Base-by-base conservation (phyloP, 768 basidiomycete species). In the Melanogaster broomeanus region DNA sequence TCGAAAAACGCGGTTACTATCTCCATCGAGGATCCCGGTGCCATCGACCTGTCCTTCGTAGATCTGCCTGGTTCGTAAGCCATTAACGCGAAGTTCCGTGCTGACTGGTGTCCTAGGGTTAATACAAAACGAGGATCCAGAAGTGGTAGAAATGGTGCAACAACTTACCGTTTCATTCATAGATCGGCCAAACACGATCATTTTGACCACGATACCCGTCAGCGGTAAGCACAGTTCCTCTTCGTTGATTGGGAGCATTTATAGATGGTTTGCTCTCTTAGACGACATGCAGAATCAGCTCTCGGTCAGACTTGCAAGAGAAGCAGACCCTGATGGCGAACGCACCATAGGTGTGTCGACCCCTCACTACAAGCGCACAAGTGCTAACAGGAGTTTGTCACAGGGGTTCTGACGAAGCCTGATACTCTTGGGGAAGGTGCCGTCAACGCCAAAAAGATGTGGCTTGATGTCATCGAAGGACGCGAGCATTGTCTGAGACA, bases 351-450 rank as follows among this genome's bases (percentile, higher is more conserved):
- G 87, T 81, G 45, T 18, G 64, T 48, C 16, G 2, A 18, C 24
- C 12, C 18, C 15, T 45, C 19, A n/a, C 6, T n/a, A 6, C 30
- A 31, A 33, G 8, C 6, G 8, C 15, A 9, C 15, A 12, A 15
- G 0, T 34, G 35, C 59, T 6, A 27, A 53, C 18, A 30, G 9
- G 21, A 7, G 3, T 39, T 19, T 24, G 5, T 24, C 8, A 2
- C 54, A 88, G 87, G 83, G 6, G 78, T 90, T 1, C 73, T 88
- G 10, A 90, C 88, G 0, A 89, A 90, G 57, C 82, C 85, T 0
- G 88, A 90, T 55, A 72, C 65, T 4, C 64, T 90, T 1, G 61
- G 68, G 1, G 38, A 55, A 0, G 83, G 82, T 10, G 70, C 77
- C 3, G 73, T 62, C 4, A 70, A 75, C 37, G 40, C 72, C 40